These are phyloP conservation scores for Penicillium paneum DNA, from an alignment of 2,329 filamentous ascomycete species.

Conservation along the genomic window DNA sequence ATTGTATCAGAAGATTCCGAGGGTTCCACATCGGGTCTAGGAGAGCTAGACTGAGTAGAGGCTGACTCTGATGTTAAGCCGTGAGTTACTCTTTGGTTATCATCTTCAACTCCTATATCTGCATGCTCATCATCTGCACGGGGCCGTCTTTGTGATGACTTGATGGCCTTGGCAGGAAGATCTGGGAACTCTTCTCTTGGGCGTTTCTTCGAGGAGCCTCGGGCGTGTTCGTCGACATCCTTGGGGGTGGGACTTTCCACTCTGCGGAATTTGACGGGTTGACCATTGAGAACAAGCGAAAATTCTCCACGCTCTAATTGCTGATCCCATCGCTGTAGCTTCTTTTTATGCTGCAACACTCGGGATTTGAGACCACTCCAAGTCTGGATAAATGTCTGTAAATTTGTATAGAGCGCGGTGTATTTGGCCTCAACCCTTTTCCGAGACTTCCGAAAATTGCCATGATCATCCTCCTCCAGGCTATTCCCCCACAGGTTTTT, in stretches of 20 bases:
- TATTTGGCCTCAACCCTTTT: constrained; percentile 31
- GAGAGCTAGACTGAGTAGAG: constrained; percentile 17
- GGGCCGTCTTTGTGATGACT: not conserved
- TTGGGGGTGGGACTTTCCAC: constrained; percentile 6
- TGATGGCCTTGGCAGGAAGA: not conserved
- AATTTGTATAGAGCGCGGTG: constrained; percentile 31
- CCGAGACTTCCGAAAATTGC: constrained; percentile 15
- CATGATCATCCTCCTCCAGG: constrained; percentile 21
- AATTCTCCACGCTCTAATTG: constrained; percentile 32
- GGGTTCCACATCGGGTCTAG: constrained; percentile 1
- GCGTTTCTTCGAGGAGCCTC: not conserved
- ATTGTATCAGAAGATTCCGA: constrained; percentile 8
- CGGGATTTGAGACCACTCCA: constrained; percentile 30
- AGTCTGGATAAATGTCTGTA: constrained; percentile 26
- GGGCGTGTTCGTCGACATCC: not conserved
- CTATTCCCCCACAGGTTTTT: constrained; percentile 14
- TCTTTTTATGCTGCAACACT: constrained; percentile 35
- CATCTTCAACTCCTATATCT: not conserved
- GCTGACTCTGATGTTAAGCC: constrained; percentile 8
- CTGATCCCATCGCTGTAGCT: constrained; percentile 30
- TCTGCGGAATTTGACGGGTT: constrained; percentile 29
- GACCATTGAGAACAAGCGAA: constrained; percentile 27
- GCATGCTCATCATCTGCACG: not conserved
- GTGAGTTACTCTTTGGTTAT: not conserved
- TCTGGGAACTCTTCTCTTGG: not conserved